phyloP scores from a whole-genome alignment of 306 rosid genomes.

The Trifolium dubium region DNA sequence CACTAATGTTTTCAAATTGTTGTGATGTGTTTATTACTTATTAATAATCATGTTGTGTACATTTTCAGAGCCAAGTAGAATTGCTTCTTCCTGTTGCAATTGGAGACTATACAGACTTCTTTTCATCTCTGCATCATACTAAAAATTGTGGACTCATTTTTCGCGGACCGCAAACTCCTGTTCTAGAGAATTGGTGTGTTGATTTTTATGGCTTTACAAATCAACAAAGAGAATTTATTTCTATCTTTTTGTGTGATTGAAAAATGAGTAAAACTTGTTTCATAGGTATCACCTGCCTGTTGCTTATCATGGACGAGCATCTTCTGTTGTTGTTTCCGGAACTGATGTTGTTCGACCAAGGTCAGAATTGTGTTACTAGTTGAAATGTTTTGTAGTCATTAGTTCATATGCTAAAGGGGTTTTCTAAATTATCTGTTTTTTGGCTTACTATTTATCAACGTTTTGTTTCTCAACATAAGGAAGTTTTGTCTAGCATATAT shows the following conservation, averaged over 20 bases:
- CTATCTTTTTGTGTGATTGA: constrained; percentile 2
- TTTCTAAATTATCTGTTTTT: constrained; percentile 10
- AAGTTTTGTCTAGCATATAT: constrained; percentile 25
- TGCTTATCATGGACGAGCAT: constrained; percentile 96
- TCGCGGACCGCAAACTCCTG: constrained; percentile 74
- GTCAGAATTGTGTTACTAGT: constrained; percentile 45
- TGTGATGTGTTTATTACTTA: constrained; percentile 6
- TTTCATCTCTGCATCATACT: constrained; percentile 77
- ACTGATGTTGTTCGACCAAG: constrained; percentile 86
- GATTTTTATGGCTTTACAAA: constrained; percentile 30
- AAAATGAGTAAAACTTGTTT: constrained; percentile 21
- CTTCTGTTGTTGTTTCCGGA: constrained; percentile 91
- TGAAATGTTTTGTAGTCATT: background rate
- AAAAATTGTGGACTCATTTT: constrained; percentile 88
- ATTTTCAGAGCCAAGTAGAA: constrained; percentile 65
- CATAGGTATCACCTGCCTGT: constrained; percentile 87
- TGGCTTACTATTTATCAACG: background rate
- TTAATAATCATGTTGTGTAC: constrained; percentile 34
- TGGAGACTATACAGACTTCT: constrained; percentile 94
- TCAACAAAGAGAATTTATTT: background rate
- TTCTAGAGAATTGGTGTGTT: constrained; percentile 69
- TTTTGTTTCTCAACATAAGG: constrained; percentile 16
- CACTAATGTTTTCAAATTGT: constrained; percentile 40
- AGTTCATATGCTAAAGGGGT: constrained; percentile 11
- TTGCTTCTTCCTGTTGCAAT: constrained; percentile 83